Conservation (phyloP, 805 yeast species). For the Teunomyces stri region DNA sequence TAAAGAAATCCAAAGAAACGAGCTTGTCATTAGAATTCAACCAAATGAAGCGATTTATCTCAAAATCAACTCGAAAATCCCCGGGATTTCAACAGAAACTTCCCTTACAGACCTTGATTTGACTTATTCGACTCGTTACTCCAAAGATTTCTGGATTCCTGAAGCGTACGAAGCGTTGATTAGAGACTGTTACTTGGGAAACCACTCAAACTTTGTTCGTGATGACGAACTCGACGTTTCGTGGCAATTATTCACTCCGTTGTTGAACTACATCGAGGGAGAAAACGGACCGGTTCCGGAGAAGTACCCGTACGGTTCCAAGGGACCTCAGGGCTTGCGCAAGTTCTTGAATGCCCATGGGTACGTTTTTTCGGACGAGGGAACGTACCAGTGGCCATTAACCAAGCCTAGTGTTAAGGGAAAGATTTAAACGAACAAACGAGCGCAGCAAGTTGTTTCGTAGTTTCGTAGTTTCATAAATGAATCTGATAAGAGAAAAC, state of each 20-base stretch:
- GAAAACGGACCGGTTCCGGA: conserved; percentile 65
- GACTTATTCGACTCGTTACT: conserved; percentile 76
- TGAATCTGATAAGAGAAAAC: no score
- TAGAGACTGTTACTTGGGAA: conserved; percentile 85
- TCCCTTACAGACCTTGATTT: conserved; percentile 88
- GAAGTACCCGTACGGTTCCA: conserved; percentile 81
- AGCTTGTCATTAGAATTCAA: conserved; percentile 89
- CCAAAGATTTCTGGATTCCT: conserved; percentile 86
- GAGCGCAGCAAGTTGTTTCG: no score
- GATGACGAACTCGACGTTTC: conserved; percentile 94
- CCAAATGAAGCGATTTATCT: conserved; percentile 92
- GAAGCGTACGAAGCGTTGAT: conserved; percentile 97
- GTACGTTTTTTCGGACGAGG: conserved; percentile 61
- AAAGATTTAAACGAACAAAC: no score
- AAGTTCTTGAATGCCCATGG: conserved; percentile 68
- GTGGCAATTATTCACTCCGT: conserved; percentile 92
- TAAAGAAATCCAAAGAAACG: conserved; percentile 80
- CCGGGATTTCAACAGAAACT: conserved; percentile 82
- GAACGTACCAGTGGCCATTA: conserved; percentile 88
- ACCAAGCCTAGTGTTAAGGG: conserved; percentile 48
- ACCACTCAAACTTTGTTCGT: conserved; percentile 96
- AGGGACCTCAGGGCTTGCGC: conserved; percentile 74
- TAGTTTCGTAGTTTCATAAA: no score
- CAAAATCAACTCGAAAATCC: conserved; percentile 90
- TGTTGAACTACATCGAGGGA: conserved; percentile 76